Evolutionary conservation across 2,329 filamentous ascomycete species (phyloP), one percentile per base, ranked within the genome.

Genomic region (Blastomyces percursus): DNA sequence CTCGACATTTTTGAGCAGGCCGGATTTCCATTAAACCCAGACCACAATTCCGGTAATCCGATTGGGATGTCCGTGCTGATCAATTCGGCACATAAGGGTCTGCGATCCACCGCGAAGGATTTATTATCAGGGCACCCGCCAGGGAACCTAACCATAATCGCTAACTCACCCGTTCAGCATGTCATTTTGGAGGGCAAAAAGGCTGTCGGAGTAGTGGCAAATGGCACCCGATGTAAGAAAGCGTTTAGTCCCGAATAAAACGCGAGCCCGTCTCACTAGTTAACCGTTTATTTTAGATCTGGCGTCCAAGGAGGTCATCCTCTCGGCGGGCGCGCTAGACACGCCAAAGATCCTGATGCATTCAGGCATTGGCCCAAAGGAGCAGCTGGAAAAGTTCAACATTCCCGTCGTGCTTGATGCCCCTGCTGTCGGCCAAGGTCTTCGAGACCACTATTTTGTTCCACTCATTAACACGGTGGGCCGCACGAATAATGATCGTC

Each of bases 11-110:
- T 82, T 50, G 75, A 81, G 63, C 69, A 81, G 46, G 75, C 77
- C 30, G 82, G 82, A 0, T 74, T 80, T 44, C 72, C 77, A 0
- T 65, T 79, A 21, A 85, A 85, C 64, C 74, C 75, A 0, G 83
- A 86, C 65, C 77, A 82, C 48, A 86, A 86, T 65, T 81, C 79
- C 8, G 84, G 84, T 0, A 78, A 86, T 67, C 82, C 82, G 0
- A 74, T 85, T 38, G 84, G 84, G 3, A 78, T 86, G 72, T 78
- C 77, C 1, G 71, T 80, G 52, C 68, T 77, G 19, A 79, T 82
- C 65, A 80, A 78, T 56, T 82, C 82, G 12, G 75, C 79, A n/a
- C 68, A 75, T 32, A 73, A 78, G 8, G 82, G 82, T 0, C 59
- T 75, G 9, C 74, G 82, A 21, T 78, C 78, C 0, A 85, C 82